phyloP scores from a whole-genome alignment of 1,284 basidiomycete species.

The Cutaneotrichosporon curvatum region DNA sequence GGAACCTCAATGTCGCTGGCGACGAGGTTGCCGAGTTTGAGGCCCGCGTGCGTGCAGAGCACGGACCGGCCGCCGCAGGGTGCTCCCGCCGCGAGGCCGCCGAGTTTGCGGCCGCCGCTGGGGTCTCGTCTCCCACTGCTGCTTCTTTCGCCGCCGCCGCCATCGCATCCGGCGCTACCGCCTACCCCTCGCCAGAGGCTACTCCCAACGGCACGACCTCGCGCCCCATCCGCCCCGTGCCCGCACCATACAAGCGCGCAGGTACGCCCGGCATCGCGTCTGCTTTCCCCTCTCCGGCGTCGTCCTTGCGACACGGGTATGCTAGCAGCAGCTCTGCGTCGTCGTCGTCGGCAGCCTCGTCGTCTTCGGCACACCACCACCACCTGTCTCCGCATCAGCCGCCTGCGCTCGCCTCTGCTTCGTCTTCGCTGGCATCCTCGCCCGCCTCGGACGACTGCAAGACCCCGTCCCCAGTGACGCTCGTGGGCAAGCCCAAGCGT shows the following conservation, averaged over 20 bases:
- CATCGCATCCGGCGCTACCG: constrained; percentile 8
- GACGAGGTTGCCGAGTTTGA: constrained; percentile 41
- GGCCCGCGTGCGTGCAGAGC: constrained; percentile 29
- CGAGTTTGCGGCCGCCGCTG: constrained; percentile 14
- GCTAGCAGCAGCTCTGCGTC: constrained; percentile 4
- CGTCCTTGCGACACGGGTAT: constrained; percentile 18
- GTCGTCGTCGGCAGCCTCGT: too few relatives aligned
- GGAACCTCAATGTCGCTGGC: constrained; percentile 58
- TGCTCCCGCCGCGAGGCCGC: constrained; percentile 13
- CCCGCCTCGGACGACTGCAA: constrained; percentile 44
- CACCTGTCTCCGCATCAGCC: constrained; percentile 25
- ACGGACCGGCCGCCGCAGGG: constrained; percentile 19
- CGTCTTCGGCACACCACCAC: constrained; percentile 12
- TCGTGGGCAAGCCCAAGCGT: constrained; percentile 17
- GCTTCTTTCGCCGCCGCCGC: too few relatives aligned
- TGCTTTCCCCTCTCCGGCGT: constrained; percentile 13
- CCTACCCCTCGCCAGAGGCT: constrained; percentile 42
- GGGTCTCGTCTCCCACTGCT: constrained; percentile 6
- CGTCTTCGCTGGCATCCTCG: constrained; percentile 37
- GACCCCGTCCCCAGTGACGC: constrained; percentile 40
- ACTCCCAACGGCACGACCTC: constrained; percentile 32
- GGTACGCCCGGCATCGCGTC: neutral
- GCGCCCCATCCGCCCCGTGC: constrained; percentile 35
- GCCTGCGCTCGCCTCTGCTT: constrained; percentile 37
- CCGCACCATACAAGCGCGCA: constrained; percentile 18